Percentiles rank a stretch among this genome's conserved stretches.
Evolutionary conservation across 2,329 filamentous ascomycete genomes (phyloP).

Genomic region (Epichloe coenophiala): DNA sequence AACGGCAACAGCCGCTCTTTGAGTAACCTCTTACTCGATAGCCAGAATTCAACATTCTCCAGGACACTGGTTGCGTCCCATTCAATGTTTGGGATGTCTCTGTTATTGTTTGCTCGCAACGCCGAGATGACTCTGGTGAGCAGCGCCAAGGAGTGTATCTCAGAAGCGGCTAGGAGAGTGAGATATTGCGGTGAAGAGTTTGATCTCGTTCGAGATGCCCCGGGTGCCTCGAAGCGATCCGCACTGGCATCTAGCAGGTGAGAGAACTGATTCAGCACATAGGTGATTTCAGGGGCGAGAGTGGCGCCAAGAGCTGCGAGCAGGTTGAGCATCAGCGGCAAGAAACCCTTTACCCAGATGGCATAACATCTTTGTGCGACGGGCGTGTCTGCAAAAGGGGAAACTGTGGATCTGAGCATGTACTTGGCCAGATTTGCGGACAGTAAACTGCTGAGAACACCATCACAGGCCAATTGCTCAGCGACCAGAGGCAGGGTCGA

Average conservation of each 20-base stretch:
- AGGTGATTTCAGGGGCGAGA: conserved; percentile 70
- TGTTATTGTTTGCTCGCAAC: conserved; percentile 50
- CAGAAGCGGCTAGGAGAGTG: conserved; percentile 58
- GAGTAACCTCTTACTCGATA: conserved; percentile 55
- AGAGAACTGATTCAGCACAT: conserved; percentile 82
- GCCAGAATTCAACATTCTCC: conserved; percentile 74
- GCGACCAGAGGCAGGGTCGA: conserved; percentile 70
- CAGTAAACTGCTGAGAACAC: conserved; percentile 64
- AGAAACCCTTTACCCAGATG: conserved; percentile 79
- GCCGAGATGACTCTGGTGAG: conserved; percentile 59
- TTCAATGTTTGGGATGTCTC: conserved; percentile 57
- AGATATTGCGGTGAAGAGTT: conserved; percentile 46
- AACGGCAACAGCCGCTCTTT: conserved; percentile 61
- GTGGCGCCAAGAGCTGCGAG: conserved; percentile 68
- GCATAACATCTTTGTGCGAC: conserved; percentile 63
- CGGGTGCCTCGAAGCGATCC: conserved; percentile 53
- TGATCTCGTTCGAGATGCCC: conserved; percentile 37
- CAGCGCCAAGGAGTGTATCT: conserved; percentile 67
- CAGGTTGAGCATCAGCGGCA: conserved; percentile 81
- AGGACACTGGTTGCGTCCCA: conserved; percentile 62
- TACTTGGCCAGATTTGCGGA: conserved; percentile 67
- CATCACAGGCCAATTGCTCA: conserved; percentile 81
- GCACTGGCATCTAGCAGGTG: conserved; percentile 61
- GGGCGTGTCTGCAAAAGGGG: conserved; percentile 57
- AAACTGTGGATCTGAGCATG: conserved; percentile 57